Evolutionary conservation across 2,329 filamentous ascomycete genomes (phyloP).

Genomic region (Domatiomyces catenatus): DNA sequence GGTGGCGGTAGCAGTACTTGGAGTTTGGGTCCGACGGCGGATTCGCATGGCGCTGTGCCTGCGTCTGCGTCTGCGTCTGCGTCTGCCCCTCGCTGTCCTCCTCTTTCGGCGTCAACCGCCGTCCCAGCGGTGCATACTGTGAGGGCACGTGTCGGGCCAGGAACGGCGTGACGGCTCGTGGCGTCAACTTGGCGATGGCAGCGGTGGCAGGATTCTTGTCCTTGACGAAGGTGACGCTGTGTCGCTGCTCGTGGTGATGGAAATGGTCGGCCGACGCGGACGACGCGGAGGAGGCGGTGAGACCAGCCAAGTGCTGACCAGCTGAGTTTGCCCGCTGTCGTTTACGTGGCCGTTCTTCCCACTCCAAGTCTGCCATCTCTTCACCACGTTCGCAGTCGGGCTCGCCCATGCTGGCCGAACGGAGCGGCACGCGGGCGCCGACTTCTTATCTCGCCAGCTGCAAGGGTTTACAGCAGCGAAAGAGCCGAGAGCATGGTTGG

Average conservation of each 20-base stretch:
- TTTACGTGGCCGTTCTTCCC: conserved; percentile 12
- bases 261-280: conserved; percentile 5
- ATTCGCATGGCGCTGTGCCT: conserved; percentile 2
- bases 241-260: conserved; percentile 7
- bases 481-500: neutral
- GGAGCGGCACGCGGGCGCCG: neutral
- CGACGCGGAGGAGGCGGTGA: conserved; percentile 4
- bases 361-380: conserved; percentile 4
- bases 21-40: conserved; percentile 47
- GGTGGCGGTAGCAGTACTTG: conserved; percentile 89
- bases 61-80: conserved; percentile 5
- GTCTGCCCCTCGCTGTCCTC: conserved; percentile 20
- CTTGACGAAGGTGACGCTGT: conserved; percentile 10
- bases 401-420: neutral
- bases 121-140: conserved; percentile 65
- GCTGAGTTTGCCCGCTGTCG: conserved; percentile 7
- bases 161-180: conserved; percentile 72
- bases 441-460: neutral
- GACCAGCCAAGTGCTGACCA: conserved; percentile 7
- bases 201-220: conserved; percentile 27
- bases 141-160: conserved; percentile 79
- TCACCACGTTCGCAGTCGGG: neutral
- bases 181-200: conserved; percentile 46
- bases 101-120: conserved; percentile 4
- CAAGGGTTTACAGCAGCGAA: neutral